These are phyloP conservation scores for Physcia stellaris DNA, from an alignment of 495 filamentous ascomycete species.

Conservation along the genomic window DNA sequence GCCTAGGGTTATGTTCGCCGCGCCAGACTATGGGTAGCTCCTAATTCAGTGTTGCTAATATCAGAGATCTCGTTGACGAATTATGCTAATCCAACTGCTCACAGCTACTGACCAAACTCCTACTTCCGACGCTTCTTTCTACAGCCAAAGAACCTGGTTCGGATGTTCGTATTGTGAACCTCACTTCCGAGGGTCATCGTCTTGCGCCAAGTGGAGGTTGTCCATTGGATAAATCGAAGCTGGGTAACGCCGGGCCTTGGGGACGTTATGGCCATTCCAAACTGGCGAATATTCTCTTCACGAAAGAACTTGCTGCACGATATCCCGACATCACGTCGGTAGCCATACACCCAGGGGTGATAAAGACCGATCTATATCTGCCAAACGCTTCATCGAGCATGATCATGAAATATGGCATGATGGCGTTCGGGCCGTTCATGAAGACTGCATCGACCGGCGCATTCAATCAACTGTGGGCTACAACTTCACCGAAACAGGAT, in stretches of 20 bases:
- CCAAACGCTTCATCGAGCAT: slow-evolving; percentile 18
- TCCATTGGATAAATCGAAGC: slow-evolving; percentile 13
- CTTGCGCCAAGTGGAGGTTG: slow-evolving; percentile 23
- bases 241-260: slow-evolving; percentile 18
- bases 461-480: slow-evolving; percentile 42
- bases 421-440: slow-evolving; percentile 8
- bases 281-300: slow-evolving; percentile 33
- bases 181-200: slow-evolving; percentile 28
- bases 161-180: slow-evolving; percentile 33
- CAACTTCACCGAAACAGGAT: slow-evolving; percentile 22
- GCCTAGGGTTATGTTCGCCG: too few relatives aligned
- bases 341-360: slow-evolving; percentile 35
- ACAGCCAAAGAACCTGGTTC: slow-evolving; percentile 27
- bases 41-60: too few relatives aligned
- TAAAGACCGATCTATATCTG: slow-evolving; percentile 39
- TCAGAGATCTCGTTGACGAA: too few relatives aligned
- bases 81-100: too few relatives aligned
- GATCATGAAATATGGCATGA: slow-evolving; percentile 16
- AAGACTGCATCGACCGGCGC: slow-evolving; percentile 31
- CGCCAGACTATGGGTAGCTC: too few relatives aligned
- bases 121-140: slow-evolving; percentile 43
- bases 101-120: slow-evolving; percentile 47
- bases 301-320: slow-evolving; percentile 23
- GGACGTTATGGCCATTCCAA: slow-evolving; percentile 30
- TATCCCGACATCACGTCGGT: slow-evolving; percentile 28